Base-by-base conservation (phyloP, 495 filamentous ascomycete species). In the Trichoderma virens region DNA sequence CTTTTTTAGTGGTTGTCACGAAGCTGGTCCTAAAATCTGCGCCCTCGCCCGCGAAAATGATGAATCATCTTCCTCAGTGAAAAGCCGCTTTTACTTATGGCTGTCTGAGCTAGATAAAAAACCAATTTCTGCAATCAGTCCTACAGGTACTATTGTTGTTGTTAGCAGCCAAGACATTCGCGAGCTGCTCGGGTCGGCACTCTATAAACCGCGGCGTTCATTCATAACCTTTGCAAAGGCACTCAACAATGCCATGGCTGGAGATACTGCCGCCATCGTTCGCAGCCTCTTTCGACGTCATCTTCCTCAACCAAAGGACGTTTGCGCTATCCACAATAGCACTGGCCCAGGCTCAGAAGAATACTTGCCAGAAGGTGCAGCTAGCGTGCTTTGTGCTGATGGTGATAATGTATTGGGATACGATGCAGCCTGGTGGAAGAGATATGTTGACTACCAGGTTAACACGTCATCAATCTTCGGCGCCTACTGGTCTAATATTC, bases 401-500 rank as follows among this genome's bases (percentile, higher is more conserved):
- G 83, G 80, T 0, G 75, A 76, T 14, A 73, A 72, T 32, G 66
- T 79, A 18, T 39, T 65, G 23, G 35, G 27, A 28, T 60, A 65
- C 1, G 66, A 70, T 5, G 72, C 73, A 16, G 66, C 71, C 0
- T 67, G 66, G 16, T 85, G 88, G 59, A 51, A 66, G 9, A 47
- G 67, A 1, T 74, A 79, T 60, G 77, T 81, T 67, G 31, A 65
- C 20, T 35, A 69, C 23, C 68, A 85, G 14, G 68, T 69, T 16
- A 62, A 60, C 11, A 79, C 84, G 59, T 84, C 82, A 51, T 61
- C 71, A 2, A 70, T 72, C 7, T 67, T 83, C 20, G 87, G 83
- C 2, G 80, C 82, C 28, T 74, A 77, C 18, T 90, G 85, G 87
- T 74, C 83, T 11, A 69, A 67, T 1, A 64, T 87, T 30, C 71